Evolutionary conservation across 1,139 yeast species (phyloP).

Genomic region (Zygotorulaspora mrakii): DNA sequence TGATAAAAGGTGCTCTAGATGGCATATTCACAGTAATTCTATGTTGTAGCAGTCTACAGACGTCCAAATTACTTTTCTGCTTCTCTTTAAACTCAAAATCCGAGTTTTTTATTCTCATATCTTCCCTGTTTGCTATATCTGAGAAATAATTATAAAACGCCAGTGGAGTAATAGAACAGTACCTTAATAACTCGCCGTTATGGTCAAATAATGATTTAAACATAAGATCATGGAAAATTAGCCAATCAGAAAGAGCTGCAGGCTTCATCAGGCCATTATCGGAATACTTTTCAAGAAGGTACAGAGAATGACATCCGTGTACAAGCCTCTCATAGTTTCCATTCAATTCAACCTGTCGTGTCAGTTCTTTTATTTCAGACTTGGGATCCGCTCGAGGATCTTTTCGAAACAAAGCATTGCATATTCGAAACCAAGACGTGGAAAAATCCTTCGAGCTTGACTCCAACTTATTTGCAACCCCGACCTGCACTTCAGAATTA

Average conservation of each 20-base stretch:
- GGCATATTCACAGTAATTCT: constrained; percentile 19
- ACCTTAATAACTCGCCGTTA: constrained; percentile 51
- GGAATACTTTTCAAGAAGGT: constrained; percentile 52
- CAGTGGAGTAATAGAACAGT: constrained; percentile 55
- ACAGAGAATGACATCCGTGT: constrained; percentile 68
- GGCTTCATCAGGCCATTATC: constrained; percentile 70
- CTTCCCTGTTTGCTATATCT: constrained; percentile 46
- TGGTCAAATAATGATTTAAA: constrained; percentile 44
- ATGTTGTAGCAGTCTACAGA: constrained; percentile 17
- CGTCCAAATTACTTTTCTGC: constrained; percentile 18
- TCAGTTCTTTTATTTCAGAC: constrained; percentile 46
- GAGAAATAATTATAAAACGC: constrained; percentile 66
- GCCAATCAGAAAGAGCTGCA: constrained; percentile 69
- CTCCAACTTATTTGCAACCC: constrained; percentile 22
- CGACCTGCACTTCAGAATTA: constrained; percentile 23
- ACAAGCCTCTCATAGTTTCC: constrained; percentile 60
- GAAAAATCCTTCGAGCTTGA: constrained; percentile 49
- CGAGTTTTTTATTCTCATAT: constrained; percentile 21
- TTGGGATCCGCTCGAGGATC: constrained; percentile 44
- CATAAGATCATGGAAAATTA: constrained; percentile 60
- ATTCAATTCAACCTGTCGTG: constrained; percentile 46
- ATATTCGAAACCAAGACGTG: constrained; percentile 56
- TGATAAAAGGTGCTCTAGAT: constrained; percentile 16
- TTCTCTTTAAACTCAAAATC: constrained; percentile 30
- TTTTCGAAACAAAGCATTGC: constrained; percentile 52